Conservation (phyloP, 352 stramenopile species). For the Elongisporangium prolatum region DNA sequence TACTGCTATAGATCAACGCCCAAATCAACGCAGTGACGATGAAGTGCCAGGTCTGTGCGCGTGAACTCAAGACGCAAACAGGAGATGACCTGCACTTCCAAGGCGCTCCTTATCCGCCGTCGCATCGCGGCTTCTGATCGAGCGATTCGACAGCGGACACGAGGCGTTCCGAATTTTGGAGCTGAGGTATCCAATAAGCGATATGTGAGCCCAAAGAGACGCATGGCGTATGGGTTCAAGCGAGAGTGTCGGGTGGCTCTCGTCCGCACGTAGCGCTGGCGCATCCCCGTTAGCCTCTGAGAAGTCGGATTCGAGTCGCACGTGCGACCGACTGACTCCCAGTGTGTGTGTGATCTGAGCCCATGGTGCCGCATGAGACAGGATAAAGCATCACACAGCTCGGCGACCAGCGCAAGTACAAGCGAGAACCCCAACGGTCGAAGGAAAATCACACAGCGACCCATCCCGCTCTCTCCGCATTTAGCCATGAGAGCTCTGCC, state of each 20-base stretch:
- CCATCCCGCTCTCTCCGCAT: neutral
- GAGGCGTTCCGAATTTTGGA: neutral
- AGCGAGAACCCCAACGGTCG: neutral
- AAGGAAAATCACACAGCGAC: neutral
- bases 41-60: constrained; percentile 28
- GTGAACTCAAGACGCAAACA: constrained; percentile 39
- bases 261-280: neutral
- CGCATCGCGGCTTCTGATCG: neutral
- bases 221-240: neutral
- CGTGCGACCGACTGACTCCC: neutral
- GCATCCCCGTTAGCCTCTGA: neutral
- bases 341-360: neutral
- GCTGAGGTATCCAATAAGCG: neutral
- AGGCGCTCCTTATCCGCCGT: constrained; percentile 36
- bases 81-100: constrained; percentile 68
- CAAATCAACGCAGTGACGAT: constrained; percentile 41
- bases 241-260: neutral
- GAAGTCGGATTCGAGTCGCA: neutral
- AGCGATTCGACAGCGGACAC: neutral
- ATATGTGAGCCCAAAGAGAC: neutral
- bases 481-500: neutral
- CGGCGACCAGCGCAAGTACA: neutral
- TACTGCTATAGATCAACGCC: constrained; percentile 24
- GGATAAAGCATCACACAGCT: neutral
- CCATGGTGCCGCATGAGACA: neutral